phyloP scores from a whole-genome alignment of 768 basidiomycete species.

The Serendipita sp. region DNA sequence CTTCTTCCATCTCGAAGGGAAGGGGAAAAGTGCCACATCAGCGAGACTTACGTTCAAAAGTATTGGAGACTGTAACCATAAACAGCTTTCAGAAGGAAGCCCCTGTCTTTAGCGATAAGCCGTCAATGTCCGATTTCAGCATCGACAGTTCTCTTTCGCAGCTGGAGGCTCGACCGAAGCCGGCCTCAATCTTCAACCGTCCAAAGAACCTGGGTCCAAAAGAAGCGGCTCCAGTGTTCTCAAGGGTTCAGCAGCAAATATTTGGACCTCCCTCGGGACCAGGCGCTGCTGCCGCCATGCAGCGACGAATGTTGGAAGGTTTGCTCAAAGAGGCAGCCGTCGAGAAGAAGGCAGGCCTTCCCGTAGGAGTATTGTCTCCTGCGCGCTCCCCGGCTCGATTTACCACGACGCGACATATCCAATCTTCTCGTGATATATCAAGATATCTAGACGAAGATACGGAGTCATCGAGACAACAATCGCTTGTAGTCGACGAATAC shows the following conservation, averaged over 20 bases:
- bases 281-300: not conserved
- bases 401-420: not conserved
- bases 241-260: not conserved
- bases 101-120: not conserved
- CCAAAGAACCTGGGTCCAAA: not conserved
- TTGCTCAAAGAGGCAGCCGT: not conserved
- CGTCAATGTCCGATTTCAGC: not conserved
- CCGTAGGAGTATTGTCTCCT: not conserved
- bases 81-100: not conserved
- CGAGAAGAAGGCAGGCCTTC: not conserved
- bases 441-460: not conserved
- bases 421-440: not conserved
- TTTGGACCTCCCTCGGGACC: conserved; percentile 1
- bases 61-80: not conserved
- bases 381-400: not conserved
- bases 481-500: not conserved
- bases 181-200: not conserved
- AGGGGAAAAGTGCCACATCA: not conserved
- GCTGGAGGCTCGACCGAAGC: not conserved
- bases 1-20: not conserved
- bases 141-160: not conserved
- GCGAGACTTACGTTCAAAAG: not conserved
- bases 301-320: not conserved
- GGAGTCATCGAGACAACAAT: not conserved
- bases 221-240: not conserved